A percentile compares a stretch with the other conserved stretches of the same genome.
Evolutionary conservation across 2,329 filamentous ascomycete genomes (phyloP).

Genomic region (Calonectria crousiana): DNA sequence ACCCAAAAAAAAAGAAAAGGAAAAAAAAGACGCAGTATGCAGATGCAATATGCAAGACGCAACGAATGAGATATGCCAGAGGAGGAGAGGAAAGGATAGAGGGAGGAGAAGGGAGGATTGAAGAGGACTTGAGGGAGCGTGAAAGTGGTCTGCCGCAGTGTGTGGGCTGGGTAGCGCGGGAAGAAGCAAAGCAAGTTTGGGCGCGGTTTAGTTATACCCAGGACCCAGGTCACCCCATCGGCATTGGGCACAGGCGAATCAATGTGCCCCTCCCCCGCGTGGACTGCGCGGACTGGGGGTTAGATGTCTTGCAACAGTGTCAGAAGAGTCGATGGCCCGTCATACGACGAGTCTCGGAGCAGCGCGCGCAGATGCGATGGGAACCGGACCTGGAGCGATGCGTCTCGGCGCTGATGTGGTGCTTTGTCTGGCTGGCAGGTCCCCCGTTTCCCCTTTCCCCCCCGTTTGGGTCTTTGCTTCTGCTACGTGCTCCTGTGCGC

Average conservation of each 20-base stretch:
- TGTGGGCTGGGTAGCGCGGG: conserved; percentile 37
- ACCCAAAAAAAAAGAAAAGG: neutral
- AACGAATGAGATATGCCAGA: conserved; percentile 13
- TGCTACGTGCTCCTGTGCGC: neutral
- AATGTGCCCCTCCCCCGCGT: conserved; percentile 44
- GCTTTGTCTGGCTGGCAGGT: neutral
- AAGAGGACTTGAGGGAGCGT: neutral
- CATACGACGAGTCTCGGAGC: conserved; percentile 10
- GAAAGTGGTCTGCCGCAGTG: conserved; percentile 18
- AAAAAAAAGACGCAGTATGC: conserved; percentile 5
- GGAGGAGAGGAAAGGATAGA: conserved; percentile 22
- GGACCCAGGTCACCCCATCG: conserved; percentile 39
- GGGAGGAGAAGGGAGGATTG: conserved; percentile 4
- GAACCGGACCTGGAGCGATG: conserved; percentile 35
- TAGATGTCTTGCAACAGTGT: conserved; percentile 34
- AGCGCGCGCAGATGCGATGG: conserved; percentile 30
- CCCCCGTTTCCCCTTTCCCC: neutral
- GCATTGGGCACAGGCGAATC: conserved; percentile 33
- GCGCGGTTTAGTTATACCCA: conserved; percentile 37
- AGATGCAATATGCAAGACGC: conserved; percentile 9
- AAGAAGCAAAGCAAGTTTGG: conserved; percentile 40
- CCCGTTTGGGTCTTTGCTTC: neutral
- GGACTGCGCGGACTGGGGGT: conserved; percentile 34
- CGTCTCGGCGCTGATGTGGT: neutral
- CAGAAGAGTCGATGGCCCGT: conserved; percentile 19